Conservation (phyloP, 2,329 filamentous ascomycete genomes). For the Ophiocordyceps polyrhachis-furcata region DNA sequence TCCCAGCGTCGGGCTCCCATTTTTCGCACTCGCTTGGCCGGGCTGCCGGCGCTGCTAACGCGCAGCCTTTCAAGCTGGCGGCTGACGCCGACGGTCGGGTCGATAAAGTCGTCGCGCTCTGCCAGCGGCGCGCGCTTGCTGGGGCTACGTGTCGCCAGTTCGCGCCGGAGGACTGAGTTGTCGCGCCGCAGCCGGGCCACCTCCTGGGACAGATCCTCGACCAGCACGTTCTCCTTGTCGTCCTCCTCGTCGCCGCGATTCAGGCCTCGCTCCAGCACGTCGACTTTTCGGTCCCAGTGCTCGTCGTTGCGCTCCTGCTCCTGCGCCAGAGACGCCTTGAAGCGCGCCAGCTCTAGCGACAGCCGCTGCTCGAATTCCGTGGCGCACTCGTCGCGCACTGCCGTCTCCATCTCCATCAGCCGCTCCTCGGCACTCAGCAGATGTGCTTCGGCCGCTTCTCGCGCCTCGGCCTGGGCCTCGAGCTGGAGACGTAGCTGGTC, state of each 20-base stretch:
- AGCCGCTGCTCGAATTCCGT: conserved; percentile 68
- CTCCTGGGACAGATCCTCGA: conserved; percentile 49
- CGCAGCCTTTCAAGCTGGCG: conserved; percentile 31
- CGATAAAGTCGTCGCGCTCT: conserved; percentile 32
- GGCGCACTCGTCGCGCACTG: conserved; percentile 76
- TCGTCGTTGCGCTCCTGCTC: conserved; percentile 68
- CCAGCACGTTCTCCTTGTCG: conserved; percentile 41
- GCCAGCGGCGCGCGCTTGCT: conserved; percentile 36
- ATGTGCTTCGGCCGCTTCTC: conserved; percentile 54
- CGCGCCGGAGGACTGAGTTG: conserved; percentile 44
- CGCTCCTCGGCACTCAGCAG: conserved; percentile 51
- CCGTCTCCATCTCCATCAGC: conserved; percentile 53
- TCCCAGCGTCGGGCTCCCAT: conserved; percentile 30
- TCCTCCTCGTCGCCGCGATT: conserved; percentile 29
- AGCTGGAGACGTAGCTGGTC: conserved; percentile 55
- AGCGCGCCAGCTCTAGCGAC: conserved; percentile 57
- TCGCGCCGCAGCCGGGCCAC: conserved; percentile 51
- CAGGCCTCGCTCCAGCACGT: conserved; percentile 34
- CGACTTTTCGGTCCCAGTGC: conserved; percentile 77
- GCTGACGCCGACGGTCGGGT: conserved; percentile 16
- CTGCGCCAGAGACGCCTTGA: conserved; percentile 59
- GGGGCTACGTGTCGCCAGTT: conserved; percentile 44
- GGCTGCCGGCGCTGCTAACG: conserved; percentile 23
- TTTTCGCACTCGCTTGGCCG: conserved; percentile 32
- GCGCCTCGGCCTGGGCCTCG: conserved; percentile 49